These are phyloP conservation scores for Clarireedia paspali DNA, from an alignment of 2,329 filamentous ascomycete genomes.

Conservation along the genomic window DNA sequence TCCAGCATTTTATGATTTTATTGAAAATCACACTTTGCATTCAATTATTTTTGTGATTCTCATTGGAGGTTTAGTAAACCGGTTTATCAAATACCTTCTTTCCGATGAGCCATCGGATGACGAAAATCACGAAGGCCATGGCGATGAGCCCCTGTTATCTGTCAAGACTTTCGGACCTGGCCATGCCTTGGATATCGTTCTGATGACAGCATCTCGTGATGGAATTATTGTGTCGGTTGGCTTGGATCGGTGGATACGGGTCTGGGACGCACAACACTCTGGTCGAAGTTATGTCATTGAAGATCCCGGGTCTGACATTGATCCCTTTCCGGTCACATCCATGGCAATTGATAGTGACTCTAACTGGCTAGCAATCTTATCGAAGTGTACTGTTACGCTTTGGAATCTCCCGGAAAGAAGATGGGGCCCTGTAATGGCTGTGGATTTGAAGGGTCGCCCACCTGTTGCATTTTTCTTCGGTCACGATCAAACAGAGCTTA, in stretches of 20 bases:
- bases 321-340: conserved; percentile 51
- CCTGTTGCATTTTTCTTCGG: conserved; percentile 59
- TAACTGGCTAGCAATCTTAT: conserved; percentile 58
- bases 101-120: conserved; percentile 47
- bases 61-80: conserved; percentile 53
- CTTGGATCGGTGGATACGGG: conserved; percentile 59
- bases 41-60: conserved; percentile 58
- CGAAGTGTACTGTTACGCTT: conserved; percentile 47
- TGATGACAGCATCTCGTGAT: conserved; percentile 52
- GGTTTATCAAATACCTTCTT: conserved; percentile 68
- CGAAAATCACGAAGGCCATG: conserved; percentile 36
- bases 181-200: conserved; percentile 62
- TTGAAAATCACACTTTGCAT: conserved; percentile 47
- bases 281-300: conserved; percentile 35
- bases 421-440: conserved; percentile 47
- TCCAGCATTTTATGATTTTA: conserved; percentile 59
- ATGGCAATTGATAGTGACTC: conserved; percentile 58
- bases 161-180: conserved; percentile 54
- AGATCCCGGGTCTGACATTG: conserved; percentile 29
- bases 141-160: conserved; percentile 45
- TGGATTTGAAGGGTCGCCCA: conserved; percentile 50
- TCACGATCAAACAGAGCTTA: conserved; percentile 30
- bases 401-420: conserved; percentile 53
- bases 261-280: conserved; percentile 49
- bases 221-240: conserved; percentile 63